These are phyloP conservation scores for Tuber calosporum DNA, from an alignment of 495 filamentous ascomycete species.

Conservation along the genomic window DNA sequence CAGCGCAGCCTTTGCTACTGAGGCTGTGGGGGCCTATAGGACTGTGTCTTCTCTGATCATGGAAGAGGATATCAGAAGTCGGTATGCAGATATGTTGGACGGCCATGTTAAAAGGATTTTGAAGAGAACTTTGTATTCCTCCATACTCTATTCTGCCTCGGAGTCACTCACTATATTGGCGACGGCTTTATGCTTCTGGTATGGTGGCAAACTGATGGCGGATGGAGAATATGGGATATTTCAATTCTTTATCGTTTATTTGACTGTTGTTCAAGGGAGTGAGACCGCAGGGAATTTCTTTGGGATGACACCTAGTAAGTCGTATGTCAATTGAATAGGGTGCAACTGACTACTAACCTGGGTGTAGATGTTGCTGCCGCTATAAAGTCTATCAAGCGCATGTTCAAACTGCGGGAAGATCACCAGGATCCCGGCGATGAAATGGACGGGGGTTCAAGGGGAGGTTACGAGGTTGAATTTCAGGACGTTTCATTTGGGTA, in stretches of 20 bases:
- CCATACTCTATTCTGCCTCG: slow-evolving; percentile 48
- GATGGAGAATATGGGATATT: slow-evolving; percentile 31
- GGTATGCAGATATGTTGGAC: slow-evolving; percentile 49
- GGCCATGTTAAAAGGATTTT: slow-evolving; percentile 51
- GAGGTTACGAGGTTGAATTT: slow-evolving; percentile 54
- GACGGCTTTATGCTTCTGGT: slow-evolving; percentile 56
- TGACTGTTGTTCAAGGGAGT: slow-evolving; percentile 41
- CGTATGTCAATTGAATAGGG: neutral
- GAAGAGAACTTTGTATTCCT: slow-evolving; percentile 49
- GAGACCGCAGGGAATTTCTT: slow-evolving; percentile 35
- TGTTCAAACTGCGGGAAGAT: slow-evolving; percentile 14
- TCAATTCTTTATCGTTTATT: slow-evolving; percentile 43
- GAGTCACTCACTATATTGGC: slow-evolving; percentile 51
- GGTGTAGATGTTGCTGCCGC: slow-evolving; percentile 19
- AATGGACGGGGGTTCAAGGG: slow-evolving; percentile 16
- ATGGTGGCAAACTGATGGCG: slow-evolving; percentile 41
- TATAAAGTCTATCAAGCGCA: slow-evolving; percentile 16
- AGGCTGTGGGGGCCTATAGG: slow-evolving; percentile 52
- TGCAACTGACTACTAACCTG: neutral
- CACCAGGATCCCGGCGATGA: slow-evolving; percentile 7
- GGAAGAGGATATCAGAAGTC: slow-evolving; percentile 48
- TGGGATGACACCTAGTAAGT: slow-evolving; percentile 18
- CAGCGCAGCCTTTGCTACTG: slow-evolving; percentile 53
- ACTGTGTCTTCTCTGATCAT: slow-evolving; percentile 53
- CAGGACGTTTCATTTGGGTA: slow-evolving; percentile 56